A percentile compares a stretch with the other conserved stretches of the same genome.
These are phyloP conservation scores for Globisporangium sylvaticum DNA, from an alignment of 352 stramenopile species.

Conservation along the genomic window DNA sequence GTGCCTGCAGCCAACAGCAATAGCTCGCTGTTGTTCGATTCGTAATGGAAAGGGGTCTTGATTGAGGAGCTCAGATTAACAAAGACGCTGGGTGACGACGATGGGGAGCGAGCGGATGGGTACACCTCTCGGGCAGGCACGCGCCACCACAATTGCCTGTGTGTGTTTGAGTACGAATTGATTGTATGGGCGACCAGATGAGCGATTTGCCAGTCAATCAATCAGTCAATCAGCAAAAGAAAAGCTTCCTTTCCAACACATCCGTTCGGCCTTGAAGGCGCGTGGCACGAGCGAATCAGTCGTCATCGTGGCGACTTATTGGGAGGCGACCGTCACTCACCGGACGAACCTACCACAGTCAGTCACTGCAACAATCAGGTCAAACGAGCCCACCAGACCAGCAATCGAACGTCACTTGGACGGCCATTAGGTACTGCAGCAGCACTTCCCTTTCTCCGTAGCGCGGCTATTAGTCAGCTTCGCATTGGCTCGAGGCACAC, in stretches of 20 bases:
- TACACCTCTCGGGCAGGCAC: not conserved
- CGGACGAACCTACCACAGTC: not conserved
- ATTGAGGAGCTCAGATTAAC: not conserved
- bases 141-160: not conserved
- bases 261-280: not conserved
- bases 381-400: not conserved
- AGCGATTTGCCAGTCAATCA: not conserved
- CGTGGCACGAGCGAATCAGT: constrained; percentile 1
- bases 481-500: too few relatives aligned
- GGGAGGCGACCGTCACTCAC: not conserved
- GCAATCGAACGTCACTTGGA: too few relatives aligned
- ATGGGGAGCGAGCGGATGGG: not conserved
- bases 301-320: not conserved
- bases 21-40: not conserved
- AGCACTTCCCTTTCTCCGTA: too few relatives aligned
- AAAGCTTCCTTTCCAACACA: not conserved
- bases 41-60: not conserved
- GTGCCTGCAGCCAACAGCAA: constrained; percentile 2
- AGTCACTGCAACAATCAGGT: not conserved
- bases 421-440: too few relatives aligned
- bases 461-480: too few relatives aligned
- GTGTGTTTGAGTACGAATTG: not conserved
- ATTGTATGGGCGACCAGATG: constrained; percentile 3
- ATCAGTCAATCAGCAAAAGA: too few relatives aligned
- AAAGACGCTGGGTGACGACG: constrained; percentile 7